Evolutionary conservation across 441 rosid species (phyloP), one percentile per base, ranked within the genome.

Genomic region (Corymbia citriodora): DNA sequence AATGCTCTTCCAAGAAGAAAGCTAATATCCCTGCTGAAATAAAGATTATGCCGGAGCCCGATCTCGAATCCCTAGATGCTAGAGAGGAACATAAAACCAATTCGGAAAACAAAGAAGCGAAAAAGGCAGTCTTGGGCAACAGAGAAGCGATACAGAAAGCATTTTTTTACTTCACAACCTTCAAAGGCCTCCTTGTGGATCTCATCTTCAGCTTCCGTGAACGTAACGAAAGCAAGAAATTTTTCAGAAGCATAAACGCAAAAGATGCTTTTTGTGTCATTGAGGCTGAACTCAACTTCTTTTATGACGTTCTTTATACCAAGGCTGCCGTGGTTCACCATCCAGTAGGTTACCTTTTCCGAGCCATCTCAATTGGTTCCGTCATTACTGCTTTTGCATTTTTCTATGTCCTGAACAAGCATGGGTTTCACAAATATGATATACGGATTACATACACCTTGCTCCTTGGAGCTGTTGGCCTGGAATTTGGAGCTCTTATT

Each of bases 31-130:
- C 70, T 3, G 70, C 70, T 29, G 6, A 16, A 29, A 63, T 63
- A 29, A 0, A 27, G 9, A 63, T 63, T 8, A 63, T 2, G 70
- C 70, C 70, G 9, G 70, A 63, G 70, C 17, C 17, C 70, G 8
- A 12, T 12, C 2, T 8, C 59, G 29, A 61, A 61, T 13, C 70
- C 70, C 45, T 40, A 40, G 45, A 40, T 40, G 1, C 0, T 3
- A 7, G 0, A 15, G 33, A 63, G 14, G 31, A 63, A 27, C 0
- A 3, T 13, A 6, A 63, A 63, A 57, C 0, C 61, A 61, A 8
- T 1, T 40, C 5, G 45, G 45, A 40, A 40, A 40, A 40, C 45
- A 40, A 40, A 40, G 23, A 57, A 57, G 27, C 27, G 61, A 55
- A 1, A 19, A 9, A 18, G 23, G 27, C 7, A 25, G 12, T 3